These are phyloP conservation scores for Hyaloscypha hepaticicola DNA, from an alignment of 495 filamentous ascomycete genomes.

Conservation along the genomic window DNA sequence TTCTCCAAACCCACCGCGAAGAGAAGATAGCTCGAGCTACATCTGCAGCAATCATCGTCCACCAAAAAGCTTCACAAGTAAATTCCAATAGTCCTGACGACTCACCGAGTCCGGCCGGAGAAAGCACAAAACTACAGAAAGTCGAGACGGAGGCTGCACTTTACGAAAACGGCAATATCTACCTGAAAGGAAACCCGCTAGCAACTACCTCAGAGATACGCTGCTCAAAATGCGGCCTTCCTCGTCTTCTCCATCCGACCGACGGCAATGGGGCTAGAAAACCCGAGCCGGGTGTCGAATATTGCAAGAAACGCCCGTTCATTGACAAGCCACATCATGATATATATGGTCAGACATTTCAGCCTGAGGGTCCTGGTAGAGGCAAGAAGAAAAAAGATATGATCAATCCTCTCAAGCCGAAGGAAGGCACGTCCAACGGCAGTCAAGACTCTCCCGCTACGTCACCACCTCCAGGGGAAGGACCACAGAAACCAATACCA, in stretches of 20 bases:
- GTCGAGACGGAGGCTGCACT: constrained; percentile 70
- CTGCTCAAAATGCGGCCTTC: constrained; percentile 65
- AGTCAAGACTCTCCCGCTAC: constrained; percentile 48
- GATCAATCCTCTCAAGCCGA: constrained; percentile 37
- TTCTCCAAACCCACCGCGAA: constrained; percentile 69
- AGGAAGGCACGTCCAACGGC: constrained; percentile 45
- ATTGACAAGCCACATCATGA: constrained; percentile 73
- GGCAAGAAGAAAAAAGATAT: constrained; percentile 61
- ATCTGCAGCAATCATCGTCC: constrained; percentile 69
- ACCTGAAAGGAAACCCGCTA: constrained; percentile 73
- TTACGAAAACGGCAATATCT: constrained; percentile 70
- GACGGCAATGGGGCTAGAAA: constrained; percentile 59
- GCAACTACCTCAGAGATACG: constrained; percentile 64
- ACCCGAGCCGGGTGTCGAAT: constrained; percentile 61
- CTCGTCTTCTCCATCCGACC: constrained; percentile 61
- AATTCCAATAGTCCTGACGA: constrained; percentile 37
- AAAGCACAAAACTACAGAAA: constrained; percentile 29
- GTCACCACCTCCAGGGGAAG: constrained; percentile 46
- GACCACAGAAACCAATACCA: constrained; percentile 45
- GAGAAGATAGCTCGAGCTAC: constrained; percentile 71
- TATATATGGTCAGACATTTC: constrained; percentile 79
- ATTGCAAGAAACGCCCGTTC: constrained; percentile 76
- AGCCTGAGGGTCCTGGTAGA: constrained; percentile 49
- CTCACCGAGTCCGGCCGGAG: constrained; percentile 37
- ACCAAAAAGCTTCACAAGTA: constrained; percentile 46